phyloP scores from a whole-genome alignment of 1,139 yeast species.

The Ogataea hybrid region DNA sequence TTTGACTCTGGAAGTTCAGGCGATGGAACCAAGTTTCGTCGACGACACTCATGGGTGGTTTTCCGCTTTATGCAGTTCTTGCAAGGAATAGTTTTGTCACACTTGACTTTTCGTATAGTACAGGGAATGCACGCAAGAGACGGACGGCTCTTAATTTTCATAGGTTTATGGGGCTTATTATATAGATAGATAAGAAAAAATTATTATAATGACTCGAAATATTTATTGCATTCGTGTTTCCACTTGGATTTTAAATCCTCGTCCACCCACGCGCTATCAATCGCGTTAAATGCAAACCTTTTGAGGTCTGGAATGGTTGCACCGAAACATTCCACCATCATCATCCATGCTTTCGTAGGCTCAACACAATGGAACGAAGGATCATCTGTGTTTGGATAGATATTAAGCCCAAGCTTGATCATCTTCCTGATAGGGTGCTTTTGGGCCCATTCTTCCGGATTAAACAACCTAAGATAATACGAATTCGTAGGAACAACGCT shows the following conservation, averaged over 20 bases:
- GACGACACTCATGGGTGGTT: conserved; percentile 14
- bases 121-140: conserved; percentile 17
- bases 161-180: not conserved
- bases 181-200: conserved; percentile 1
- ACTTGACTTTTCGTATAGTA: conserved; percentile 15
- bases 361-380: conserved; percentile 31
- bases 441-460: conserved; percentile 29
- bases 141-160: conserved; percentile 4
- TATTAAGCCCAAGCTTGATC: conserved; percentile 27
- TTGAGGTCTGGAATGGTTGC: conserved; percentile 22
- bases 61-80: conserved; percentile 13
- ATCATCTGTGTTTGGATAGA: conserved; percentile 33
- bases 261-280: conserved; percentile 26
- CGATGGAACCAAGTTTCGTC: conserved; percentile 1
- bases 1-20: not conserved
- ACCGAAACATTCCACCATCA: conserved; percentile 31
- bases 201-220: conserved; percentile 6
- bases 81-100: conserved; percentile 19
- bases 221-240: conserved; percentile 8
- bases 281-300: conserved; percentile 24
- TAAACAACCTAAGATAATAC: conserved; percentile 27
- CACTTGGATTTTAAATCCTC: conserved; percentile 14
- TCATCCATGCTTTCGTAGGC: conserved; percentile 30
- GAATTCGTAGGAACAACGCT: conserved; percentile 33
- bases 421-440: conserved; percentile 31